phyloP scores from a whole-genome alignment of 2,329 filamentous ascomycete species.

The Fusarium pseudonygamai region DNA sequence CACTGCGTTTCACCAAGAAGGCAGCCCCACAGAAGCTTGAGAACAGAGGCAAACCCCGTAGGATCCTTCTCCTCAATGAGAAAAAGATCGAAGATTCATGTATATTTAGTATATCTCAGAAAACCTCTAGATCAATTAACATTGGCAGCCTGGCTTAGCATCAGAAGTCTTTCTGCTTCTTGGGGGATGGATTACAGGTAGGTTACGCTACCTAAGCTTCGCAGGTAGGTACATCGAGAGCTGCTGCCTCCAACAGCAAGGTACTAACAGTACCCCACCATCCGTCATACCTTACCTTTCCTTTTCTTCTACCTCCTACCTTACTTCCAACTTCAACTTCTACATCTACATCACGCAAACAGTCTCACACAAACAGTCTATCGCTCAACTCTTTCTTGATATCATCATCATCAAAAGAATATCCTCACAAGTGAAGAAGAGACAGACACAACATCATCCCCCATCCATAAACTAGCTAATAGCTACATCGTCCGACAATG shows the following conservation, averaged over 20 bases:
- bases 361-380: background rate
- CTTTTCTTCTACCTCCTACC: conserved; percentile 15
- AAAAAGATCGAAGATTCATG: background rate
- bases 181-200: background rate
- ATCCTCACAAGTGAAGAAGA: background rate
- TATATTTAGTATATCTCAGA: background rate
- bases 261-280: conserved; percentile 23
- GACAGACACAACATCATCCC: background rate
- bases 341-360: background rate
- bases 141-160: background rate
- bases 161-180: background rate
- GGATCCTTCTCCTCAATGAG: no score
- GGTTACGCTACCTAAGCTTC: background rate
- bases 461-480: background rate
- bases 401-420: background rate
- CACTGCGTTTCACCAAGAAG: background rate
- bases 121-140: background rate
- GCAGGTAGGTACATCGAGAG: background rate
- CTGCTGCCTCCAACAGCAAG: conserved; percentile 1
- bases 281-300: conserved; percentile 34
- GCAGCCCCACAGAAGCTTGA: conserved; percentile 15
- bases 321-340: background rate
- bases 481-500: conserved; percentile 44
- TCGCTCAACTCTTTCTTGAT: background rate
- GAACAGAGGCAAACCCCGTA: background rate